Evolutionary conservation across 768 basidiomycete species (phyloP).

Genomic region (Rickenella mellea): DNA sequence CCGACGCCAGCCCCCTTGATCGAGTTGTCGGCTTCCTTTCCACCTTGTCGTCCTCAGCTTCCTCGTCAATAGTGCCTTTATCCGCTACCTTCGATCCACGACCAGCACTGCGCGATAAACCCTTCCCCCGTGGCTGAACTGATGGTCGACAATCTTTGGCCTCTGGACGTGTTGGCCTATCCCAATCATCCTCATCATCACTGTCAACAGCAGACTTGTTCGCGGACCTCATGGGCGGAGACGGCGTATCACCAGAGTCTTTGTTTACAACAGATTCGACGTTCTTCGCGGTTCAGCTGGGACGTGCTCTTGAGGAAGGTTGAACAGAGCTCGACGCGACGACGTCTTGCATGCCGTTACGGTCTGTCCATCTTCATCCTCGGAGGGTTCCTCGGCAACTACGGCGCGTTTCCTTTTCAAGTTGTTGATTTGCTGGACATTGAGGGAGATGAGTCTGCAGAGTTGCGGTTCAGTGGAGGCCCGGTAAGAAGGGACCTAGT

Average conservation of each 20-base stretch:
- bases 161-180: slow-evolving; percentile 10
- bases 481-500: slow-evolving; percentile 90
- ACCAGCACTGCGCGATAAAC: neutral
- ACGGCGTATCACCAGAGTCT: slow-evolving; percentile 26
- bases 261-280: slow-evolving; percentile 21
- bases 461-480: slow-evolving; percentile 54
- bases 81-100: too few relatives aligned
- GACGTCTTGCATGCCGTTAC: neutral
- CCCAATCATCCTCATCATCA: slow-evolving; percentile 24
- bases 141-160: slow-evolving; percentile 9
- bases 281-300: neutral
- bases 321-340: too few relatives aligned
- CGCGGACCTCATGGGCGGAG: slow-evolving; percentile 46
- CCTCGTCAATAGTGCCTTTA: neutral
- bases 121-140: too few relatives aligned
- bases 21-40: neutral
- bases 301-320: neutral
- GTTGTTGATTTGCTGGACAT: slow-evolving; percentile 19
- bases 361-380: slow-evolving; percentile 15
- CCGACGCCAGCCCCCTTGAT: neutral
- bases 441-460: neutral
- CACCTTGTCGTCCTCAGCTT: neutral
- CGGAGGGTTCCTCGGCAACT: slow-evolving; percentile 41
- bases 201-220: slow-evolving; percentile 28
- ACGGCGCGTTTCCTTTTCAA: slow-evolving; percentile 51